Evolutionary conservation across 306 rosid genomes (phyloP).

Genomic region (Inga leiocalycina): DNA sequence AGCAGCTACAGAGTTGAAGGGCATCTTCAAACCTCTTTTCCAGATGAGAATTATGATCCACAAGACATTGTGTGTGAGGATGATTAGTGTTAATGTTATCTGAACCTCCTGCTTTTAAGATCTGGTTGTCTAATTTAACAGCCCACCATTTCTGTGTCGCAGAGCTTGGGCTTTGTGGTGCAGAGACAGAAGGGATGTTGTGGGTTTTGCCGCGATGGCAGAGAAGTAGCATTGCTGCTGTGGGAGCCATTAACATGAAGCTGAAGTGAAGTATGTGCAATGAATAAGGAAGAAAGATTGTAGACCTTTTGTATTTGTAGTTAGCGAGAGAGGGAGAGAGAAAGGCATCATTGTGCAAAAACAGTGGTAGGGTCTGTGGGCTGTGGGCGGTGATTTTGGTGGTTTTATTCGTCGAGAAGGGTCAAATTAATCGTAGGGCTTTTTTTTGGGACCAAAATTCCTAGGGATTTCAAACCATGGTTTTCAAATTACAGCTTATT

Average conservation of each 20-base stretch:
- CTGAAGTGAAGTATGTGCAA: background rate
- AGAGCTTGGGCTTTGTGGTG: constrained; percentile 21
- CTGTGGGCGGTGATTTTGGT: constrained; percentile 32
- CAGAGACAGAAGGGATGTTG: background rate
- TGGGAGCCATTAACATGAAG: constrained; percentile 37
- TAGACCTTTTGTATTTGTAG: background rate
- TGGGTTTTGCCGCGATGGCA: constrained; percentile 21
- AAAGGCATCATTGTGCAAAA: background rate
- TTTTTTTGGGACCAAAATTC: background rate
- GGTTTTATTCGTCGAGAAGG: background rate
- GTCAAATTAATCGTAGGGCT: background rate
- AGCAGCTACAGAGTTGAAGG: constrained; percentile 40
- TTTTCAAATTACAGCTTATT: background rate
- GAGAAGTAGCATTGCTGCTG: constrained; percentile 47
- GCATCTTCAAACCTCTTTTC: constrained; percentile 32
- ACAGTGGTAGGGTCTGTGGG: constrained; percentile 31
- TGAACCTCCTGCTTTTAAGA: constrained; percentile 15
- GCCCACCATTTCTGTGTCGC: constrained; percentile 20
- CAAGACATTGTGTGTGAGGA: background rate
- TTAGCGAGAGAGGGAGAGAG: background rate
- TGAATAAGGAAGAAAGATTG: background rate
- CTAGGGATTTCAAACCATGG: constrained; percentile 31
- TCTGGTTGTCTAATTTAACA: background rate
- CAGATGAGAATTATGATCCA: background rate
- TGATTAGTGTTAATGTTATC: background rate